Conservation (phyloP, 2,329 filamentous ascomycete genomes). For the Hypomyces rosellus region DNA sequence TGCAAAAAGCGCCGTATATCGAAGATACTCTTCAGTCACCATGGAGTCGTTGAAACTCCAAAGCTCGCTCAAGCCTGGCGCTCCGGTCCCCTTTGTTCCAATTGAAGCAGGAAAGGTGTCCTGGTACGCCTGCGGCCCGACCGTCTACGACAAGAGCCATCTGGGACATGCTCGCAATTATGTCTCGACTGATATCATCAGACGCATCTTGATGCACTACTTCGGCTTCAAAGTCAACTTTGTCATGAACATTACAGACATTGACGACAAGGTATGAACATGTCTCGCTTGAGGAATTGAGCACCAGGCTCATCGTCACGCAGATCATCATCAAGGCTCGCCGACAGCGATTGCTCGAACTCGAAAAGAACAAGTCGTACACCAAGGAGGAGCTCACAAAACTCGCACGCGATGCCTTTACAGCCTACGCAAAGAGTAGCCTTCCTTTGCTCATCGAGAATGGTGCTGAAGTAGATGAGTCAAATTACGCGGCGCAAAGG, state of each 20-base stretch:
- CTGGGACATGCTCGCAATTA: constrained; percentile 84
- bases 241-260: constrained; percentile 89
- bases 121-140: constrained; percentile 89
- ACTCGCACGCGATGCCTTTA: constrained; percentile 48
- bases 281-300: background rate
- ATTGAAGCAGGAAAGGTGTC: constrained; percentile 64
- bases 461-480: constrained; percentile 37
- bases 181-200: constrained; percentile 82
- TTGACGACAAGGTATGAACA: constrained; percentile 61
- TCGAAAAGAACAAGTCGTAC: constrained; percentile 64
- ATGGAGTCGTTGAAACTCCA: constrained; percentile 64
- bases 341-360: constrained; percentile 74
- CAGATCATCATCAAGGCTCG: constrained; percentile 58
- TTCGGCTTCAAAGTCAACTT: constrained; percentile 79
- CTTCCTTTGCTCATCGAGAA: constrained; percentile 45
- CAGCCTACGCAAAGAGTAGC: constrained; percentile 48
- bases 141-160: constrained; percentile 76
- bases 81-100: constrained; percentile 68
- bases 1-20: constrained; percentile 22
- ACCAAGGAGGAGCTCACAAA: constrained; percentile 39
- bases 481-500: constrained; percentile 44
- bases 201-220: constrained; percentile 75
- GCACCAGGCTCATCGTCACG: background rate
- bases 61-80: constrained; percentile 69
- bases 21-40: constrained; percentile 30